Base-by-base conservation (phyloP, 192 early-diverging fungal genomes). In the Coemansia sp. region DNA sequence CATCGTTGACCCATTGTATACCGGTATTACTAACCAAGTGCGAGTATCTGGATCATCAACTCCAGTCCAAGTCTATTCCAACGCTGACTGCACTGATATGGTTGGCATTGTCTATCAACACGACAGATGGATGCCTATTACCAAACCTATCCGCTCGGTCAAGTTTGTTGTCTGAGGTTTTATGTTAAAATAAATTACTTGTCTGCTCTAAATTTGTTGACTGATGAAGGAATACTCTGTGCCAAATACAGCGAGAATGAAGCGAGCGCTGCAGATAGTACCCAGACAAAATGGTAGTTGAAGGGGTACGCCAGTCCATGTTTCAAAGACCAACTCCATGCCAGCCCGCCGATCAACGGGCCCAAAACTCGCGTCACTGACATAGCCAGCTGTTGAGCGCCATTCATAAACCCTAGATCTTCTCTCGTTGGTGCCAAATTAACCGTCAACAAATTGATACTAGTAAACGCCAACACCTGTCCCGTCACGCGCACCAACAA, bases 241-340 rank as follows among this genome's bases (percentile, higher is more conserved):
- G 76, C 66, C 58, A 72, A 12, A 5, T 63, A 29, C 16, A 62
- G 38, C 1, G 81, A 68, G 12, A 65, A 3, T 2, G 29, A 15
- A 0, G 53, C 58, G 18, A 83, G 34, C 5, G 20, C 24, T 3
- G 76, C 72, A 22, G 70, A 65, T 1, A 83, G 20, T 7, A 67
- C 70, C 81, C 81, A 83, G 7, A 76, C 70, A 20, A 83, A 47
- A 38, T 83, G 81, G 50, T 66, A 57, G 62, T 83, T 70, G 57
- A 83, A 64, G 13, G 81, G 76, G 31, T 73, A 83, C 11, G 70
- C 67, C n/a, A 55, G 44, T 8, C 33, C 33, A 36, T 79, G 76
- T 41, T 79, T 83, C 29, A 75, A 70, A 0, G 77, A 79, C 76
- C 76, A 79, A 8, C 64, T 41, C 73, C 76, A 83, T 9, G 70